Conservation (phyloP, 345 rosid genomes). For the Eucalyptus caleyi region DNA sequence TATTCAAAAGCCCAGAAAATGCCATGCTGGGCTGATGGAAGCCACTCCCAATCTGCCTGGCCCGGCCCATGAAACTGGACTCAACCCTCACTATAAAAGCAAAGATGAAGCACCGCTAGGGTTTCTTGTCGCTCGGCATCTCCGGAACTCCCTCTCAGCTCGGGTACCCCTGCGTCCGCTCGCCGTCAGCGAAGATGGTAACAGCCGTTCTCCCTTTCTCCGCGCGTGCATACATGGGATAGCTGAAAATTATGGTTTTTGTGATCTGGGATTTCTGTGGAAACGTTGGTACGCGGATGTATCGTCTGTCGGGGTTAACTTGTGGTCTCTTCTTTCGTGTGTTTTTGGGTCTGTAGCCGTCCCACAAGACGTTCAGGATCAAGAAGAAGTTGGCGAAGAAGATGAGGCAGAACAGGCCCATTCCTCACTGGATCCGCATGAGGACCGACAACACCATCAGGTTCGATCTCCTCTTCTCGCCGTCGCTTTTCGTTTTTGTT, state of each 20-base stretch:
- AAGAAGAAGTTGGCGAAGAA: conserved; percentile 12
- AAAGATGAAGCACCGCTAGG: fast-evolving
- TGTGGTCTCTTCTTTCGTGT: background rate
- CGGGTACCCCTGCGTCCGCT: fast-evolving
- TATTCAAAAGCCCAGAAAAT: background rate
- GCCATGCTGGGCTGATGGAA: background rate
- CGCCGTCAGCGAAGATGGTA: background rate
- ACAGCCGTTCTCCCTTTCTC: background rate
- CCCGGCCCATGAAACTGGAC: background rate
- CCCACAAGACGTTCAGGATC: conserved; percentile 5
- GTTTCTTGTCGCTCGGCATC: background rate
- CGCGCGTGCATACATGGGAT: background rate
- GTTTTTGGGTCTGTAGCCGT: background rate
- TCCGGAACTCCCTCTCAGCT: background rate
- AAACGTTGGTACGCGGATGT: background rate
- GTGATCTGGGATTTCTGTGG: background rate
- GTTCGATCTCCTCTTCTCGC: background rate
- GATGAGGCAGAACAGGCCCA: conserved; percentile 15
- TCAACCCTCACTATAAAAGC: background rate
- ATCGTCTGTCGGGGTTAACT: background rate
- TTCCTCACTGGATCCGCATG: conserved; percentile 10
- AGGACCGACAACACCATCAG: conserved; percentile 12
- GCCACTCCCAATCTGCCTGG: background rate
- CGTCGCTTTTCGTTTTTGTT: background rate
- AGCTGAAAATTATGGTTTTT: background rate